Evolutionary conservation across 2,329 filamentous ascomycete species (phyloP).

Genomic region (Monilinia laxa): DNA sequence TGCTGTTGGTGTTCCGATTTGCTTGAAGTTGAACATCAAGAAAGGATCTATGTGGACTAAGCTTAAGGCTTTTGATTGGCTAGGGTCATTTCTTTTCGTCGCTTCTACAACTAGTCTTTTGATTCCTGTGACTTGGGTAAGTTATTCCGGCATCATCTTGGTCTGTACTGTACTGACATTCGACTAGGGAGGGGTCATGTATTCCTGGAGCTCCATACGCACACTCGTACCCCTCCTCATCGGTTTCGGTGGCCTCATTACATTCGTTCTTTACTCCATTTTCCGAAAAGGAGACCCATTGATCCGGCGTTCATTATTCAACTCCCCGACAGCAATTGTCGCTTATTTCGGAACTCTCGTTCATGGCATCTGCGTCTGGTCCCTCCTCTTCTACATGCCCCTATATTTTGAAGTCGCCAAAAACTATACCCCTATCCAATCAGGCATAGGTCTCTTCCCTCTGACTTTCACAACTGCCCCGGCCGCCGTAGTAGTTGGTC

Average conservation of each 20-base stretch:
- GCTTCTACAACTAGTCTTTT: conserved; percentile 56
- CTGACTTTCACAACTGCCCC: conserved; percentile 61
- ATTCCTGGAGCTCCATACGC: conserved; percentile 59
- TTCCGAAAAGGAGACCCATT: conserved; percentile 33
- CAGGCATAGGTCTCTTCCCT: conserved; percentile 57
- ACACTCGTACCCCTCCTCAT: conserved; percentile 61
- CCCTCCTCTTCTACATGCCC: conserved; percentile 54
- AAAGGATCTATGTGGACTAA: conserved; percentile 30
- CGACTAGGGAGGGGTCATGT: conserved; percentile 55
- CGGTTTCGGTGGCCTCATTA: conserved; percentile 50
- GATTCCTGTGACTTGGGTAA: conserved; percentile 59
- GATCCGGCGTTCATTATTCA: conserved; percentile 45
- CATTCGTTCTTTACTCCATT: conserved; percentile 54
- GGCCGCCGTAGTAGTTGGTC: conserved; percentile 54
- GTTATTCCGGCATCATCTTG: conserved; percentile 8
- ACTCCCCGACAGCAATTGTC: conserved; percentile 48
- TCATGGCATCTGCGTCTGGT: conserved; percentile 55
- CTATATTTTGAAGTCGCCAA: conserved; percentile 52
- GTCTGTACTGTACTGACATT: conserved; percentile 10
- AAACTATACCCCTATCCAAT: conserved; percentile 50
- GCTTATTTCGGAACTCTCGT: conserved; percentile 53
- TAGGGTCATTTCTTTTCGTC: conserved; percentile 61
- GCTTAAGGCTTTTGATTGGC: conserved; percentile 53
- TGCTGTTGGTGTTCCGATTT: conserved; percentile 33
- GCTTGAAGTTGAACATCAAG: conserved; percentile 29